phyloP scores from a whole-genome alignment of 2,329 filamentous ascomycete genomes.

The Alternaria sp. region DNA sequence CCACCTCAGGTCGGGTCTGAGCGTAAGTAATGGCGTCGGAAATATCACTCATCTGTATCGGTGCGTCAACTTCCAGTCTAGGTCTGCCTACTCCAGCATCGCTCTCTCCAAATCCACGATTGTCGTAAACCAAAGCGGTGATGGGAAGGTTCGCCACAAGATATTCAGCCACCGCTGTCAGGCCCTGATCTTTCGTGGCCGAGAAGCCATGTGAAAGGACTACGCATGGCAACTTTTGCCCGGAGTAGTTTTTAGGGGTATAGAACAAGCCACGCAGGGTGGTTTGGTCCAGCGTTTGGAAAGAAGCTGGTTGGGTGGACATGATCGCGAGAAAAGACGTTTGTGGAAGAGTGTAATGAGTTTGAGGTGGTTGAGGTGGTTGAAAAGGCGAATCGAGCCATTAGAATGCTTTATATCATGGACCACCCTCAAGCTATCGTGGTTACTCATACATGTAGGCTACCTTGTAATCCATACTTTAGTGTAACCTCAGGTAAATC shows the following conservation, averaged over 20 bases:
- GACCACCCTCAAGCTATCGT: not conserved
- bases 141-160: not conserved
- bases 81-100: not conserved
- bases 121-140: not conserved
- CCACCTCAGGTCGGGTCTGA: not conserved
- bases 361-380: not conserved
- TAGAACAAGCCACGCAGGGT: not conserved
- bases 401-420: not conserved
- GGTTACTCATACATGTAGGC: not conserved
- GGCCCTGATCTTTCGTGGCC: not conserved
- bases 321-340: not conserved
- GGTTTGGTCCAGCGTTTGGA: not conserved
- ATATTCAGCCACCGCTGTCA: not conserved
- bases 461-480: not conserved
- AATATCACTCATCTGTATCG: not conserved
- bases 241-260: not conserved
- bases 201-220: not conserved
- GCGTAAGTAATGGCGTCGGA: slow-evolving; percentile 3
- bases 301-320: not conserved
- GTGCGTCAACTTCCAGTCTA: not conserved
- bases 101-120: slow-evolving; percentile 2
- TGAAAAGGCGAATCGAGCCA: not conserved
- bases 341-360: not conserved
- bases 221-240: not conserved
- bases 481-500: not conserved